These are phyloP conservation scores for Stereum hirsutum DNA, from an alignment of 1,284 basidiomycete species.

Conservation along the genomic window DNA sequence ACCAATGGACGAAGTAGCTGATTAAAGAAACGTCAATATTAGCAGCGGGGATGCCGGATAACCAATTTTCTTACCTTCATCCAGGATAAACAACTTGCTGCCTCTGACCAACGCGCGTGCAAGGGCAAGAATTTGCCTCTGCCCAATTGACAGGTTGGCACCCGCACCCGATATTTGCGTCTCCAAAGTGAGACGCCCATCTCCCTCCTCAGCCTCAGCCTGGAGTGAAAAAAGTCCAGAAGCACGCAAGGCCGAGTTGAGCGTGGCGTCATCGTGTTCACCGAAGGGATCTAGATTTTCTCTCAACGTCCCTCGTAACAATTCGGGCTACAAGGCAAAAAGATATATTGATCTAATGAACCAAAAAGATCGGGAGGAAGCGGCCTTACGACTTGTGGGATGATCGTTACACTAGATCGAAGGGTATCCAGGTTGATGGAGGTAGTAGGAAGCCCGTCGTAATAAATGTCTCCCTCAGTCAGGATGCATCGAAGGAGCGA, in stretches of 20 bases:
- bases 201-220: conserved; percentile 35
- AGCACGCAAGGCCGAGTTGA: conserved; percentile 46
- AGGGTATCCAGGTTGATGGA: conserved; percentile 54
- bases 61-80: conserved; percentile 33
- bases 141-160: conserved; percentile 60
- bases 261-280: conserved; percentile 56
- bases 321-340: no score
- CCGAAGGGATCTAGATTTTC: conserved; percentile 66
- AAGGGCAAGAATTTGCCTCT: conserved; percentile 56
- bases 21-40: no score
- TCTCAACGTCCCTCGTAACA: conserved; percentile 51
- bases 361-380: no score
- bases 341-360: no score
- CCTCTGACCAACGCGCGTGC: conserved; percentile 47
- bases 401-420: conserved; percentile 39
- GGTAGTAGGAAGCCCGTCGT: conserved; percentile 22
- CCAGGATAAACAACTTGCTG: conserved; percentile 51
- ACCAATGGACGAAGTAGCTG: not conserved
- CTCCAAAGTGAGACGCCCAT: conserved; percentile 40
- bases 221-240: conserved; percentile 46
- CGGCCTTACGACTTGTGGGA: conserved; percentile 31
- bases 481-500: conserved; percentile 31
- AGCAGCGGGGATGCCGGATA: no score
- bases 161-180: conserved; percentile 47
- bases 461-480: conserved; percentile 33